These are phyloP conservation scores for Penicillium bovifimosum DNA, from an alignment of 495 filamentous ascomycete genomes.

Conservation along the genomic window DNA sequence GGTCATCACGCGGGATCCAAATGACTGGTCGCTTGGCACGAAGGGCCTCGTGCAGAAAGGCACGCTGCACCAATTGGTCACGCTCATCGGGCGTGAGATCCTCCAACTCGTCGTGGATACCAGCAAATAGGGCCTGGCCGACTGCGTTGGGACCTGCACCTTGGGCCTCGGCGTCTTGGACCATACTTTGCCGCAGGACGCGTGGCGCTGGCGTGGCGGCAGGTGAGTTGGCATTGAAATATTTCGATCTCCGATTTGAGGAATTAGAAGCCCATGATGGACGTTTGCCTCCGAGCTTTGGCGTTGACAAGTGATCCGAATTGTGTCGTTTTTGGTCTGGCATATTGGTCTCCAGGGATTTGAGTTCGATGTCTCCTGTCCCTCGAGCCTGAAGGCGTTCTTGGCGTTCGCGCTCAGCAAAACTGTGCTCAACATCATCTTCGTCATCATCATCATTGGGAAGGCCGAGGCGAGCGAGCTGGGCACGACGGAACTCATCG, in stretches of 20 bases:
- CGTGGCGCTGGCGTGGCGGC: conserved; percentile 28
- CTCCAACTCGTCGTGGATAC: conserved; percentile 86
- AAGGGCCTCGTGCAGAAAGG: conserved; percentile 87
- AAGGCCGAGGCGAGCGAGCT: conserved; percentile 53
- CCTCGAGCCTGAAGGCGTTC: conserved; percentile 34
- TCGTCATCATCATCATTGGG: conserved; percentile 23
- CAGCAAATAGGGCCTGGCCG: conserved; percentile 77
- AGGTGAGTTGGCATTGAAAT: conserved; percentile 32
- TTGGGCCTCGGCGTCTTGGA: conserved; percentile 62
- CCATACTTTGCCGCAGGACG: conserved; percentile 34
- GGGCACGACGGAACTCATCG: conserved; percentile 76
- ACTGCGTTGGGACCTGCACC: conserved; percentile 44
- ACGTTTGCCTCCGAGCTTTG: conserved; percentile 19
- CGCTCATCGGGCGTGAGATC: conserved; percentile 89
- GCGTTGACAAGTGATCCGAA: conserved; percentile 13
- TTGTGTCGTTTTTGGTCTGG: conserved; percentile 15
- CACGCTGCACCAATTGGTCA: conserved; percentile 77
- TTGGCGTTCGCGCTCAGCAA: conserved; percentile 37
- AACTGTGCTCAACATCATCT: conserved; percentile 39
- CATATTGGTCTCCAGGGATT: conserved; percentile 40
- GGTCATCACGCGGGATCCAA: conserved; percentile 90
- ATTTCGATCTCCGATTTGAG: conserved; percentile 38
- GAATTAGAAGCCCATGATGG: conserved; percentile 41
- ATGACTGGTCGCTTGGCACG: conserved; percentile 80
- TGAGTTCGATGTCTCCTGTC: conserved; percentile 56